A percentile compares a stretch with the other conserved stretches of the same genome.
phyloP scores from a whole-genome alignment of 2,329 filamentous ascomycete genomes.

The Colletotrichum nymphaeae region DNA sequence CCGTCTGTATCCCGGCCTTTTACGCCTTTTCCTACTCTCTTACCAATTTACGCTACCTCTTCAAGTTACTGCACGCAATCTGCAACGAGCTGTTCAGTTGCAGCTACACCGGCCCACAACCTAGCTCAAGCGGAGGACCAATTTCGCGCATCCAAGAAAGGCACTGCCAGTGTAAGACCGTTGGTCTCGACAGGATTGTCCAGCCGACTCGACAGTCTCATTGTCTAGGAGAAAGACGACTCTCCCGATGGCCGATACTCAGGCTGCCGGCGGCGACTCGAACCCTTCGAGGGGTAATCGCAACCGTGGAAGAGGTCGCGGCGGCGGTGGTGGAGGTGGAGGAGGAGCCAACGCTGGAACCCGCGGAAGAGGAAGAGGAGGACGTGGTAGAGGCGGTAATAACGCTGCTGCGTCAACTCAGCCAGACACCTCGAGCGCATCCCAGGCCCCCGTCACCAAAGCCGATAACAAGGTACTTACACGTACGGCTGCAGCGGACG shows the following conservation, averaged over 20 bases:
- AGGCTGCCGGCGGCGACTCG: slow-evolving; percentile 11
- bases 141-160: background rate
- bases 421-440: slow-evolving; percentile 1
- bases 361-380: slow-evolving; percentile 28
- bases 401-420: slow-evolving; percentile 19
- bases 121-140: background rate
- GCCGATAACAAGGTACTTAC: slow-evolving; percentile 36
- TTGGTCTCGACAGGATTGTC: background rate
- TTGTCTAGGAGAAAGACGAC: background rate
- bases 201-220: background rate
- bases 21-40: background rate
- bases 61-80: background rate
- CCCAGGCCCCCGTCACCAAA: background rate
- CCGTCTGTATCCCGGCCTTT: background rate
- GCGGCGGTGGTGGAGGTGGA: slow-evolving; percentile 48
- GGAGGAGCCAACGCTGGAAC: slow-evolving; percentile 27
- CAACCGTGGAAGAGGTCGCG: slow-evolving; percentile 34
- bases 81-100: background rate
- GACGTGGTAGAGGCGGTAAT: slow-evolving; percentile 37
- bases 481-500: slow-evolving; percentile 41
- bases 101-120: background rate
- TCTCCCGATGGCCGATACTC: slow-evolving; percentile 23
- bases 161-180: background rate
- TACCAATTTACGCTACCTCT: background rate
- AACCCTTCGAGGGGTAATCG: slow-evolving; percentile 32